Conservation (phyloP, 345 rosid species). For the Brassica carinata region DNA sequence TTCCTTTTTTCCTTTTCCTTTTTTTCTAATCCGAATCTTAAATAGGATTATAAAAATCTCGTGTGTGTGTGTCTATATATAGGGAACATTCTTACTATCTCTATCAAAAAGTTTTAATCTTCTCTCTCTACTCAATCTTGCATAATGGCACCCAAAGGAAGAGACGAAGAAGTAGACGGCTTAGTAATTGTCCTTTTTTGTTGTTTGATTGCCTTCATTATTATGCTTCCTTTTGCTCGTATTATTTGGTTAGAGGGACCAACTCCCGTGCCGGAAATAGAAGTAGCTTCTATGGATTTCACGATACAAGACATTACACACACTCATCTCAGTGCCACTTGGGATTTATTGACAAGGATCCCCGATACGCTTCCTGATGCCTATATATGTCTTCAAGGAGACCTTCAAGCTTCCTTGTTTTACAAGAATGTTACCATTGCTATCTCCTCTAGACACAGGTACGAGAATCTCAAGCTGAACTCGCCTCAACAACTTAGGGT, state of each 20-base stretch:
- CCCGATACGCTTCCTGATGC: neutral
- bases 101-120: neutral
- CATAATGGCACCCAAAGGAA: neutral
- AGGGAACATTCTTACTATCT: neutral
- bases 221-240: neutral
- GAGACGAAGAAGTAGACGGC: neutral
- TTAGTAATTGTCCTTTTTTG: neutral
- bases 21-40: neutral
- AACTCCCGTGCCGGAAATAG: neutral
- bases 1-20: neutral
- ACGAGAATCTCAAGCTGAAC: neutral
- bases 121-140: neutral
- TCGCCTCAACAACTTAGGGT: neutral
- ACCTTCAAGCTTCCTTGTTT: constrained; percentile 15
- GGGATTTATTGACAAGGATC: neutral
- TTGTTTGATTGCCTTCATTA: neutral
- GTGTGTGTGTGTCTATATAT: neutral
- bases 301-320: neutral
- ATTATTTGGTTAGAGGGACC: neutral
- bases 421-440: constrained; percentile 23
- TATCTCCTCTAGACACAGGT: neutral
- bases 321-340: constrained; percentile 4
- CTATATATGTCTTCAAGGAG: constrained; percentile 18
- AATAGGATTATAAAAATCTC: neutral
- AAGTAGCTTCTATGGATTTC: constrained; percentile 12